Evolutionary conservation across 768 basidiomycete genomes (phyloP).

Genomic region (Mycena floridula): DNA sequence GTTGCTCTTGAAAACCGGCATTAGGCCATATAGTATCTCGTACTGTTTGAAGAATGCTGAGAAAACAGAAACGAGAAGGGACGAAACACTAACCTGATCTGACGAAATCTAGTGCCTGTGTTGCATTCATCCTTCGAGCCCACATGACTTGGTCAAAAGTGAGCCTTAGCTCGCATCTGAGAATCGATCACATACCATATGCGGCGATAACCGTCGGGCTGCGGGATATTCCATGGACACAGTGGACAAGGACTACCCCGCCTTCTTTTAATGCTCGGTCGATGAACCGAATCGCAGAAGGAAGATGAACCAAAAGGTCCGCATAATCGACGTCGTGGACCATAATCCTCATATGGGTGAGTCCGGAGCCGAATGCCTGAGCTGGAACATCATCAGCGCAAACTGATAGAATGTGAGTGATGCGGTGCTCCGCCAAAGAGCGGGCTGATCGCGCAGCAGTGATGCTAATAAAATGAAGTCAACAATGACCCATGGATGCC

Average conservation of each 20-base stretch:
- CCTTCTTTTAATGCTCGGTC: conserved; percentile 44
- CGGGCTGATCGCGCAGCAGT: too few relatives aligned
- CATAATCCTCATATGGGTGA: conserved; percentile 33
- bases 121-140: conserved; percentile 31
- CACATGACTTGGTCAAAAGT: conserved; percentile 39
- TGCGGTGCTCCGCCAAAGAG: background rate
- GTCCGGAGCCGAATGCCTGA: conserved; percentile 26
- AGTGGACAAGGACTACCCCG: conserved; percentile 65
- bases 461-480: too few relatives aligned
- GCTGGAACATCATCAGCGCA: conserved; percentile 51
- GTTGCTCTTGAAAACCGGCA: too few relatives aligned
- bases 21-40: too few relatives aligned
- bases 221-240: conserved; percentile 67
- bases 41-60: too few relatives aligned
- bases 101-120: conserved; percentile 42
- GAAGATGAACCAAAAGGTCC: conserved; percentile 59
- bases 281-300: conserved; percentile 55
- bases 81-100: too few relatives aligned
- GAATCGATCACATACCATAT: conserved; percentile 36
- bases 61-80: too few relatives aligned
- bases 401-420: conserved; percentile 33
- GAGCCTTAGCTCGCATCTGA: background rate
- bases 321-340: conserved; percentile 43
- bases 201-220: conserved; percentile 57
- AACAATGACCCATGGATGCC: too few relatives aligned